Base-by-base conservation (phyloP, 2,329 filamentous ascomycete genomes). In the Whalleya microplaca region DNA sequence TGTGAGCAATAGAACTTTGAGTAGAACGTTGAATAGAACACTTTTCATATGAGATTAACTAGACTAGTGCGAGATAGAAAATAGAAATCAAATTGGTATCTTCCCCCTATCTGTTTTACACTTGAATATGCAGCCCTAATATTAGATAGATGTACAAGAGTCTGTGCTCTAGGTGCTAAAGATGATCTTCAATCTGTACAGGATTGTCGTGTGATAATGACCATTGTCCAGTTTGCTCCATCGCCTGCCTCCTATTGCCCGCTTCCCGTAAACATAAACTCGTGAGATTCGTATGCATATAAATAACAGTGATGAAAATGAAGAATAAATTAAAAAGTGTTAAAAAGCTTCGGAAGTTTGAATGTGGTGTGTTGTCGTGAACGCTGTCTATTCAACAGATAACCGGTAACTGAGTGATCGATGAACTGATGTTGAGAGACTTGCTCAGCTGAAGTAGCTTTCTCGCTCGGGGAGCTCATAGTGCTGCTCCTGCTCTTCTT, bases 401-500 rank as follows among this genome's bases (percentile, higher is more conserved):
- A 12, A 12, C 23, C 14, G 10, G 14, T 37, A 37, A 16, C 14
- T 37, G 32, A 3, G 7, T 37, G 32, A 16, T 37, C 9, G 32
- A 3, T 3, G 32, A 37, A 7, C 14, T 12, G 14, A 37, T 12
- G 32, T 6, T 12, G 3, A 7, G 32, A 37, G 9, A 16, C 32
- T 12, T 37, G 8, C 32, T 37, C 32, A 37, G 32, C 10, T 37
- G 32, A 37, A 37, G 10, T 37, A 37, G 10, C 32, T 10, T 45
- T 37, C 42, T 41, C 41, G 63, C 41, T 71, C 68, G 2, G 65
- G 66, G 18, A 71, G 53, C 43, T 71, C 69, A 42, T 71, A 72
- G 45, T 72, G 68, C 3, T 59, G 55, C 23, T 70, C 64, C 45
- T 70, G 66, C 19, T 64, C 63, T 2, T 63, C 52, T 37, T 69